phyloP scores from a whole-genome alignment of 768 basidiomycete species.

The Imleria badia region DNA sequence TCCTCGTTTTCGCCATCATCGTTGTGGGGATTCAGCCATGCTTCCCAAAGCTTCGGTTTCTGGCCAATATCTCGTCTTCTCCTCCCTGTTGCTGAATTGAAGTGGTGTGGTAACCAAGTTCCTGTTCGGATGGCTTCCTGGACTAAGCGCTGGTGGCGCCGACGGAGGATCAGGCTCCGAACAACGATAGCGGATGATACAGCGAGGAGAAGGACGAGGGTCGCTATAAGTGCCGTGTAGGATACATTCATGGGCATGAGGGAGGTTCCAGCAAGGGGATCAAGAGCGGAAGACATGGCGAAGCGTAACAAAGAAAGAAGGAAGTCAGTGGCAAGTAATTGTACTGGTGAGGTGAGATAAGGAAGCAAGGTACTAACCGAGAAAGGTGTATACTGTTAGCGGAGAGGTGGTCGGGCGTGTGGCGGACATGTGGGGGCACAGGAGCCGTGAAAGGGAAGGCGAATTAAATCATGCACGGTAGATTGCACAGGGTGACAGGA shows the following conservation, averaged over 20 bases:
- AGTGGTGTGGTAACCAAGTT: constrained; percentile 48
- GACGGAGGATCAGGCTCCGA: constrained; percentile 62
- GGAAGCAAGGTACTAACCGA: constrained; percentile 21
- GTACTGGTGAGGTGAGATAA: neutral
- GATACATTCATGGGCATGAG: constrained; percentile 15
- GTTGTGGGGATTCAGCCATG: constrained; percentile 15
- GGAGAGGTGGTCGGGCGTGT: neutral
- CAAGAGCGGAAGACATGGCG: constrained; percentile 18
- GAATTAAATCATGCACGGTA: neutral
- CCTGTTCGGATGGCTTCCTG: constrained; percentile 67
- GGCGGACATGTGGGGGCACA: neutral
- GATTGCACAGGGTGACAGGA: constrained; percentile 1
- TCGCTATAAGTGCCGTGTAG: constrained; percentile 53
- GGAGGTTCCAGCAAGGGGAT: constrained; percentile 1
- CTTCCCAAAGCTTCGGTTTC: constrained; percentile 33
- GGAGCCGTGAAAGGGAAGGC: neutral
- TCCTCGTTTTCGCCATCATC: constrained; percentile 12
- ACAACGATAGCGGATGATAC: constrained; percentile 68
- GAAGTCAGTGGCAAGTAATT: neutral
- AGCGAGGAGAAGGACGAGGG: constrained; percentile 63
- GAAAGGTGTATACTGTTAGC: constrained; percentile 32
- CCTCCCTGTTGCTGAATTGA: constrained; percentile 14
- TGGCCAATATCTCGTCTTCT: constrained; percentile 30
- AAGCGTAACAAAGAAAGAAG: neutral
- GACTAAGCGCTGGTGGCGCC: constrained; percentile 56